A percentile compares a stretch with the other conserved stretches of the same genome.
phyloP scores from a whole-genome alignment of 805 yeast genomes.

The Tetrapisispora pingtungensis region DNA sequence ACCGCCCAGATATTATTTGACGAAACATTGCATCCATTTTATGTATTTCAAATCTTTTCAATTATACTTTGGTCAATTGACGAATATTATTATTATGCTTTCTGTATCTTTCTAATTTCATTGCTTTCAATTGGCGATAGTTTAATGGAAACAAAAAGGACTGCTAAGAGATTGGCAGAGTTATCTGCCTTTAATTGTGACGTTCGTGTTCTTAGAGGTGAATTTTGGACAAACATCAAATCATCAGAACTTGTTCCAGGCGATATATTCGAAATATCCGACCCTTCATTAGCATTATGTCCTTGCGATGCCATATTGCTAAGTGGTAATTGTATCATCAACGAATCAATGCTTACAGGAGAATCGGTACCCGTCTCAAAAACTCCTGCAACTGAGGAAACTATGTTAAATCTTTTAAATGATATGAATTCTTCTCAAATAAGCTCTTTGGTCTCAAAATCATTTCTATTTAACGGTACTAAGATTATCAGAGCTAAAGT shows the following conservation, averaged over 20 bases:
- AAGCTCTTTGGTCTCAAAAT: slow-evolving; percentile 56
- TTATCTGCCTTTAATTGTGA: slow-evolving; percentile 69
- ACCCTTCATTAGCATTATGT: slow-evolving; percentile 58
- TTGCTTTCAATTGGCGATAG: slow-evolving; percentile 70
- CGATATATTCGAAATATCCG: slow-evolving; percentile 85
- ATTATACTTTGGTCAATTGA: slow-evolving; percentile 87
- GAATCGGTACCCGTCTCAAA: slow-evolving; percentile 96
- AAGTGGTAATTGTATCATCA: slow-evolving; percentile 91
- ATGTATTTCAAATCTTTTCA: slow-evolving; percentile 88
- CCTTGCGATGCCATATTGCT: slow-evolving; percentile 87
- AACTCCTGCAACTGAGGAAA: slow-evolving; percentile 50
- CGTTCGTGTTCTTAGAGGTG: slow-evolving; percentile 84
- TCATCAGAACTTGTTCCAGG: slow-evolving; percentile 89
- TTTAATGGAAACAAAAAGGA: slow-evolving; percentile 71
- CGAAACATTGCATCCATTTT: slow-evolving; percentile 91
- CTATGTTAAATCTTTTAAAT: slow-evolving; percentile 45
- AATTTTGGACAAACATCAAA: slow-evolving; percentile 76
- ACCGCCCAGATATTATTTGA: slow-evolving; percentile 57
- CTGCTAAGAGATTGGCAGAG: slow-evolving; percentile 60
- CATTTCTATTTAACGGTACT: slow-evolving; percentile 82
- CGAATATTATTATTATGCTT: slow-evolving; percentile 86
- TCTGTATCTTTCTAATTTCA: slow-evolving; percentile 83
- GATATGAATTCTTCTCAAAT: slow-evolving; percentile 48
- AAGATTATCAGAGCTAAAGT: slow-evolving; percentile 74
- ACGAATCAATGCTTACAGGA: slow-evolving; percentile 96